Evolutionary conservation across 2,329 filamentous ascomycete genomes (phyloP).

Genomic region (Pseudogymnoascus sp.): DNA sequence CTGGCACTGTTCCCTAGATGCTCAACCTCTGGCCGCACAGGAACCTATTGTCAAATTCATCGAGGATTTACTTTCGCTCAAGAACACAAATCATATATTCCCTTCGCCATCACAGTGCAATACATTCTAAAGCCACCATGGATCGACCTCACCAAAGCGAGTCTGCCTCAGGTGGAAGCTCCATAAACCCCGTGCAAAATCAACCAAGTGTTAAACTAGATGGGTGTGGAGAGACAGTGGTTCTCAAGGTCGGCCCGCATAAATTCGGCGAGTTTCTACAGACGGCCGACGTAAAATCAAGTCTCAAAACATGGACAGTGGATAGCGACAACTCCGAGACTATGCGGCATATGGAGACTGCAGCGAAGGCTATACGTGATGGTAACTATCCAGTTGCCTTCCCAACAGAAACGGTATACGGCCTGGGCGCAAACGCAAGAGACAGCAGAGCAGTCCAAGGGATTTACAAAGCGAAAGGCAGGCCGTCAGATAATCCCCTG

Average conservation of each 20-base stretch:
- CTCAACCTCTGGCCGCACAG: not conserved
- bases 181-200: not conserved
- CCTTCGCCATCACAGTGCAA: not conserved
- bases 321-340: not conserved
- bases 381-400: slow-evolving; percentile 80
- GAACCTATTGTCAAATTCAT: not conserved
- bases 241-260: not conserved
- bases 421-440: slow-evolving; percentile 91
- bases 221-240: not conserved
- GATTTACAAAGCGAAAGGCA: slow-evolving; percentile 87
- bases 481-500: slow-evolving; percentile 89
- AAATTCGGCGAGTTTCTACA: not conserved
- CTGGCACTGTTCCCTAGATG: slow-evolving; percentile 1
- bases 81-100: not conserved
- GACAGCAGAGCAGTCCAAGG: slow-evolving; percentile 73
- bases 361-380: slow-evolving; percentile 57
- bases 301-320: not conserved
- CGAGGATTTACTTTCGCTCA: not conserved
- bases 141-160: not conserved
- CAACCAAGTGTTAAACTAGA: not conserved
- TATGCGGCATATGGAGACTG: slow-evolving; percentile 28
- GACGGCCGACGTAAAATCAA: not conserved
- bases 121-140: not conserved
- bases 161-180: not conserved
- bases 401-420: slow-evolving; percentile 96